Conservation (phyloP, 805 yeast species). For the Hanseniaspora lindneri region DNA sequence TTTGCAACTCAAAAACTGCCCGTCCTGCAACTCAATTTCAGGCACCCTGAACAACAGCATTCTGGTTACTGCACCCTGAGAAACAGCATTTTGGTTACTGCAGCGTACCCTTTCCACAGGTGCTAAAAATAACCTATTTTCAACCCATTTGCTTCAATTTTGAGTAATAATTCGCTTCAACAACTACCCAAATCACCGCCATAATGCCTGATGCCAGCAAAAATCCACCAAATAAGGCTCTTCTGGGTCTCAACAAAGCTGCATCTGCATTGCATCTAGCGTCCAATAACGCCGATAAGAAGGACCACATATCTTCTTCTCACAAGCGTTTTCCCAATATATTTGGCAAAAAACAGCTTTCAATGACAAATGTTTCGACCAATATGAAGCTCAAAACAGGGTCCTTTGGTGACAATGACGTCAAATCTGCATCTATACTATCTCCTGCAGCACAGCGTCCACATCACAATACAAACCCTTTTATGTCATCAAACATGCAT, state of each 20-base stretch:
- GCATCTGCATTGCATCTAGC: not conserved
- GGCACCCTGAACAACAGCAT: too few relatives aligned
- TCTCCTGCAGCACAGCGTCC: not conserved
- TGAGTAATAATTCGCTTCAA: too few relatives aligned
- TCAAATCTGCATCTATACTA: not conserved
- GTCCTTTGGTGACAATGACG: conserved; percentile 31
- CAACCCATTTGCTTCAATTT: too few relatives aligned
- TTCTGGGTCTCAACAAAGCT: not conserved
- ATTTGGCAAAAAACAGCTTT: not conserved
- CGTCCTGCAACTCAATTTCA: too few relatives aligned
- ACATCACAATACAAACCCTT: conserved; percentile 14
- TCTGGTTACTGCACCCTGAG: too few relatives aligned
- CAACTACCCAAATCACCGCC: not conserved
- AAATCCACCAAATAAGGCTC: not conserved
- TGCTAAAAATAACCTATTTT: too few relatives aligned
- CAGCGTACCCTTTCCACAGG: too few relatives aligned
- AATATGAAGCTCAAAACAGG: conserved; percentile 31
- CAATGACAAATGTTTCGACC: not conserved
- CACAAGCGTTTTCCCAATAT: not conserved
- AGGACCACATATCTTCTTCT: not conserved
- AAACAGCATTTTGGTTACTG: too few relatives aligned
- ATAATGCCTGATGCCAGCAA: not conserved
- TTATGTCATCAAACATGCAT: not conserved
- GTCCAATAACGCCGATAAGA: not conserved
- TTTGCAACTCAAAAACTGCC: too few relatives aligned